Evolutionary conservation across 345 rosid genomes (phyloP), one percentile per base, ranked within the genome.

Genomic region (Heritiera fomes): DNA sequence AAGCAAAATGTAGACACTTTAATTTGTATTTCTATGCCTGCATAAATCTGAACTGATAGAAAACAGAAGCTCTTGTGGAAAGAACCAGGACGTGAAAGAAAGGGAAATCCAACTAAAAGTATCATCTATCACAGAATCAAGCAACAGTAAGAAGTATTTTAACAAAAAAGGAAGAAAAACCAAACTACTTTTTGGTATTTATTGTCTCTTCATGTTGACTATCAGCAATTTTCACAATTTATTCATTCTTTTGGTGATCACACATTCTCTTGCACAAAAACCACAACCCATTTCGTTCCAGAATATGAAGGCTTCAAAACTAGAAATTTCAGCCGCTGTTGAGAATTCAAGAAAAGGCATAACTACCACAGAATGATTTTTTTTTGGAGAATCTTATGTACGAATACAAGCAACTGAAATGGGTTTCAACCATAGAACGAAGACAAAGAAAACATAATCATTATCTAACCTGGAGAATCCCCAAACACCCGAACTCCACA

Each of bases 141-240:
- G 30, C 53, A 40, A 77, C 45, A 41, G 8, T 46, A 40, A 14
- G 2, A 4, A 14, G n/a, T 20, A 69, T 55, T 72, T 28, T 4
- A 61, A 4, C 15, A 50, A 20, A 8, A 14, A 40, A 40, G 32
- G 46, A 32, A 46, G 12, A 70, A 52, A 43, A 55, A 63, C 53
- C 20, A 69, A 79, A 34, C 3, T 34, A 1, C 38, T 34, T 34
- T 34, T 34, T 34, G 2, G 45, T 47, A 38, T 59, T 59, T 61
- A 43, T 32, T 49, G 66, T 50, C 63, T 73, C 71, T 30, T 49
- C 32, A 13, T 53, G 32, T 73, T 73, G 73, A 41, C 55, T 55
- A 41, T 73, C 32, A 2, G 17, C 32, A 12, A n/a, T 30, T 49
- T 53, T 49, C 40, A 40, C 72, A 20, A 8, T 59, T 30, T 59